Evolutionary conservation across 1,284 basidiomycete species (phyloP).

Genomic region (Cutaneotrichosporon curvatum): DNA sequence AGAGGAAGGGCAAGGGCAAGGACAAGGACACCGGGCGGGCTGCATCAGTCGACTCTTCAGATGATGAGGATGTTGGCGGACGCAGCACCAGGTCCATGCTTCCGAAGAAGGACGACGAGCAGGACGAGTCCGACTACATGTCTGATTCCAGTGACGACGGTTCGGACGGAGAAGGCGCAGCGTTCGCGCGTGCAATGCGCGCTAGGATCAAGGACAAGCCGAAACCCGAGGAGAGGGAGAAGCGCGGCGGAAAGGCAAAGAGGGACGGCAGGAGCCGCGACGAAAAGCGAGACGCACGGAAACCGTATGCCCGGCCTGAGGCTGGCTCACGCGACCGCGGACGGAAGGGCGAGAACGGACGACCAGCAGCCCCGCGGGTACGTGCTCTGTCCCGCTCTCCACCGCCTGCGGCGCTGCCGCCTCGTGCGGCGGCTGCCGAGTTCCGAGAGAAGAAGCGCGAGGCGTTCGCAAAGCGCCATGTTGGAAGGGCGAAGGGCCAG

Average conservation of each 20-base stretch:
- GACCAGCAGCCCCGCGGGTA: not conserved
- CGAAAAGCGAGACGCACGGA: not conserved
- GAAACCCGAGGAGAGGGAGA: not conserved
- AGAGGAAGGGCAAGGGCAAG: not conserved
- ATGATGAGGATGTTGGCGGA: not conserved
- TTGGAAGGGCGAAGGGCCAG: slow-evolving; percentile 32
- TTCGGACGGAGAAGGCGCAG: slow-evolving; percentile 6
- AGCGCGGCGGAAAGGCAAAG: slow-evolving; percentile 1
- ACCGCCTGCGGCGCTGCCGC: no score
- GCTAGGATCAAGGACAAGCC: not conserved
- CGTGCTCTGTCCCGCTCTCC: slow-evolving; percentile 8
- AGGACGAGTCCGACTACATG: not conserved
- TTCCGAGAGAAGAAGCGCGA: slow-evolving; percentile 25
- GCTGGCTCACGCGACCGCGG: not conserved
- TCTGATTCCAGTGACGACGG: not conserved
- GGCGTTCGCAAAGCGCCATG: slow-evolving; percentile 28
- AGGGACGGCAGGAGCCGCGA: not conserved
- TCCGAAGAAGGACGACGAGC: not conserved
- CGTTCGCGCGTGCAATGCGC: slow-evolving; percentile 3
- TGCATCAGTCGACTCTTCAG: no score
- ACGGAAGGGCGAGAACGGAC: not conserved
- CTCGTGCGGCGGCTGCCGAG: no score
- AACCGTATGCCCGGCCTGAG: not conserved
- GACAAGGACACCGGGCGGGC: not conserved
- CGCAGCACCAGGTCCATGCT: not conserved